Conservation (phyloP, 371 early-diverging fungal genomes). For the Mortierella sp. region DNA sequence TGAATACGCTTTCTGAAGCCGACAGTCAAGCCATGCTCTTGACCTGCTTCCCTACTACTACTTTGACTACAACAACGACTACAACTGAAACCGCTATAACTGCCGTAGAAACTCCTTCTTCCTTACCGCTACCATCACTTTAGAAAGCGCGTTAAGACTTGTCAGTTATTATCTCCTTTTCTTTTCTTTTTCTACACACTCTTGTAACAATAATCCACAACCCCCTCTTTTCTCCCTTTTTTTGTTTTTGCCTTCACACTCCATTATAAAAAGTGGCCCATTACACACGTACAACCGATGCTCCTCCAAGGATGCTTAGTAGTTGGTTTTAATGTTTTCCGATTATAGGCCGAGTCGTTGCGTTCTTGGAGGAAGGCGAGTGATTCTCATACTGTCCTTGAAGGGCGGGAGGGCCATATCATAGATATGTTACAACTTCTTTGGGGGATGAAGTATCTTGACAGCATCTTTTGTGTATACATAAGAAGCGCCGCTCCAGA, state of each 20-base stretch:
- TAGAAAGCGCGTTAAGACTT: not conserved
- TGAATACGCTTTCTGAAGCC: conserved; percentile 35
- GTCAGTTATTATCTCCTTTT: not conserved
- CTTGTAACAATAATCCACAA: not conserved
- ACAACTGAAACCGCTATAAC: too few species aligned
- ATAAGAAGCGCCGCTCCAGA: conserved; percentile 86
- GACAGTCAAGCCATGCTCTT: conserved; percentile 24
- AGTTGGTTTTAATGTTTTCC: too few species aligned
- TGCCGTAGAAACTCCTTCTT: too few species aligned
- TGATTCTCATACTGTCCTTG: not conserved
- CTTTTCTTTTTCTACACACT: not conserved
- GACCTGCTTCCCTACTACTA: conserved; percentile 8
- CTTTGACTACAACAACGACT: too few species aligned
- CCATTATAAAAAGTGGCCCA: not conserved
- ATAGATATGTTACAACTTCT: conserved; percentile 11
- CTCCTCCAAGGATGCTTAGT: too few species aligned
- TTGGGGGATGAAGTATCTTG: conserved; percentile 63
- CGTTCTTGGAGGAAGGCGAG: too few species aligned
- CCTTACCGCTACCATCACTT: not conserved
- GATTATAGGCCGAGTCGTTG: too few species aligned
- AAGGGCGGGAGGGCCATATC: not conserved
- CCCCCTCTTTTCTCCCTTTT: not conserved
- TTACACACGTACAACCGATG: not conserved
- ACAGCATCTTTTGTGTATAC: conserved; percentile 84
- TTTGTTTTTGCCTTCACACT: not conserved